Evolutionary conservation across 2,329 filamentous ascomycete genomes (phyloP), one percentile per base, ranked within the genome.

Genomic region (Cercospora sp.): DNA sequence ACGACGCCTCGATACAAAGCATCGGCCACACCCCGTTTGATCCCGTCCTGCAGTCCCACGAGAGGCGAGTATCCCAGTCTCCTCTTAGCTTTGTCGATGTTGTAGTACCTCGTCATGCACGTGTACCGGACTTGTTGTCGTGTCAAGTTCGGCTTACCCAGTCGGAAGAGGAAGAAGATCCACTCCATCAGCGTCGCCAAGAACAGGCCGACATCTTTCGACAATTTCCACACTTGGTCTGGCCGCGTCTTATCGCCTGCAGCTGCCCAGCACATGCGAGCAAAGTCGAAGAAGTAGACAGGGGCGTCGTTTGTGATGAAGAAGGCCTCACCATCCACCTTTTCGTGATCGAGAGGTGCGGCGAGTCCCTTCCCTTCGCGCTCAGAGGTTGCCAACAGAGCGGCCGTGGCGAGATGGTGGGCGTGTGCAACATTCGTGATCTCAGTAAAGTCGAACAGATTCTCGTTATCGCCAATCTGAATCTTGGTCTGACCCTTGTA

Each of bases 71-170:
- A 94, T 3, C 89, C 89, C 65, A 94, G 81, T 72, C 90, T 83
- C 73, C 78, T 82, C 84, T 88, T 91, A 66, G 91, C 91, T 85
- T 94, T 94, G 68, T 83, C 82, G 77, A 93, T 92, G 80, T 89
- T 88, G 80, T 91, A 93, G 80, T 93, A 94, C 66, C 91, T 84
- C 66, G 88, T 91, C 89, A 93, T 91, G 78, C 86, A 89, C 76
- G 87, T 88, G 78, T 90, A 92, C 72, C 86, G 82, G 69, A 91
- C 82, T 72, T 83, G 80, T 66, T 80, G 79, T 67, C 80, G 73
- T 10, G 81, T 83, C 72, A 85, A 64, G 60, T 82, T 84, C 16
- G 83, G 83, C 70, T 78, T 82, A 7, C 82, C 82, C 33, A 82
- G 58, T 51, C 73, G 69, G 67, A 79, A 75, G 8, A 80, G 62